These are phyloP conservation scores for Tolypocladium tundrense DNA, from an alignment of 2,329 filamentous ascomycete genomes.

Conservation along the genomic window DNA sequence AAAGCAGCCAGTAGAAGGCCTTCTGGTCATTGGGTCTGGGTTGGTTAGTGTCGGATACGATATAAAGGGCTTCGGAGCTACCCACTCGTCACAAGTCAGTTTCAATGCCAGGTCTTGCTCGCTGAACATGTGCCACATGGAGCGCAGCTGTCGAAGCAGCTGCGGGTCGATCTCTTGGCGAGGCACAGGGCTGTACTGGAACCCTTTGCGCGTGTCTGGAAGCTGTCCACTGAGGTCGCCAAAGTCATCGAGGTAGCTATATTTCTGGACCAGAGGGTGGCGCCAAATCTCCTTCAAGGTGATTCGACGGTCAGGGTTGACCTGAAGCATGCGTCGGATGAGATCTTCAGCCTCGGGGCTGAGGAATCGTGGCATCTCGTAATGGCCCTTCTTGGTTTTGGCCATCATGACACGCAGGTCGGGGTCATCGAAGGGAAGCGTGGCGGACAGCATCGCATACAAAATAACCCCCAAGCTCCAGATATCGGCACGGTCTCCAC, in stretches of 20 bases:
- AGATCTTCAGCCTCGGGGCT: conserved; percentile 64
- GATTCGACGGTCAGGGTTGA: conserved; percentile 70
- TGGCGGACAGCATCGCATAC: conserved; percentile 76
- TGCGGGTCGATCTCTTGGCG: conserved; percentile 67
- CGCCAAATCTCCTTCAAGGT: conserved; percentile 72
- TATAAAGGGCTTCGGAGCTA: conserved; percentile 6
- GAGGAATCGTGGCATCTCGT: conserved; percentile 52
- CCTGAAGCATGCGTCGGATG: conserved; percentile 67
- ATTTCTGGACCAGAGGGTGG: conserved; percentile 79
- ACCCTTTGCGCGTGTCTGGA: conserved; percentile 49
- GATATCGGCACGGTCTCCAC: conserved; percentile 78
- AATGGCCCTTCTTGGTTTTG: conserved; percentile 49
- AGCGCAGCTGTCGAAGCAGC: conserved; percentile 74
- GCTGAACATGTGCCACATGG: conserved; percentile 80
- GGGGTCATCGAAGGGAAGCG: conserved; percentile 69
- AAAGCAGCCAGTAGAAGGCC: conserved; percentile 78
- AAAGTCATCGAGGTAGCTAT: conserved; percentile 62
- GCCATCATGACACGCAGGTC: conserved; percentile 52
- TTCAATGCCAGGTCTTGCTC: conserved; percentile 61
- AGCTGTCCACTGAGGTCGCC: conserved; percentile 44
- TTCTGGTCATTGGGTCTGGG: conserved; percentile 80
- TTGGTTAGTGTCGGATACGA: conserved; percentile 5
- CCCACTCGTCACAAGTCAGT: conserved; percentile 56
- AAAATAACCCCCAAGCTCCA: conserved; percentile 92
- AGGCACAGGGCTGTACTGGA: conserved; percentile 46